phyloP scores from a whole-genome alignment of 148 eudicot species.

The Rhododendron williamsianum region DNA sequence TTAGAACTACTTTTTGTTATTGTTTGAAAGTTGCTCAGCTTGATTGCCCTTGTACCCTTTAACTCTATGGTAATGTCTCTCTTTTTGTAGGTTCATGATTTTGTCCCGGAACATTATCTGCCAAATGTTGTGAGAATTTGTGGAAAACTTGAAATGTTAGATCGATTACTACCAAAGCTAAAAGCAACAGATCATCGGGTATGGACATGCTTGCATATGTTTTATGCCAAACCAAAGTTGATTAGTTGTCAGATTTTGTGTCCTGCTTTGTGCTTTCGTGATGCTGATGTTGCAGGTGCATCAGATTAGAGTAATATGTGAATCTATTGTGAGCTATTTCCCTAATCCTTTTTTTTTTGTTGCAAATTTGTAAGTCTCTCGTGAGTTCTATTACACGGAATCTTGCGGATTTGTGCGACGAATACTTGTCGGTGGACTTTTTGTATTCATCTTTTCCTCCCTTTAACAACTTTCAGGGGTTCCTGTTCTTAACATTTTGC shows the following conservation, averaged over 20 bases:
- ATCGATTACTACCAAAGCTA: conserved; percentile 88
- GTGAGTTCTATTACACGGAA: not conserved
- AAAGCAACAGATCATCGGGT: conserved; percentile 99
- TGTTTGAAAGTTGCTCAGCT: not conserved
- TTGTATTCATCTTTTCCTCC: not conserved
- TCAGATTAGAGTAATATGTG: not conserved
- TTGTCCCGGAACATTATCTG: conserved; percentile 77
- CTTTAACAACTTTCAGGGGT: not conserved
- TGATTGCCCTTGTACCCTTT: not conserved
- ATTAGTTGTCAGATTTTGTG: not conserved
- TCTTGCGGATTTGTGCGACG: not conserved
- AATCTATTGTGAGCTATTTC: not conserved
- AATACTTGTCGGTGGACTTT: not conserved
- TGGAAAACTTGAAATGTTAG: conserved; percentile 99
- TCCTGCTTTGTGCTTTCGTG: not conserved
- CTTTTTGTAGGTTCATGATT: conserved; percentile 62
- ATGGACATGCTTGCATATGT: conserved; percentile 17
- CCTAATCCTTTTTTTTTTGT: not conserved
- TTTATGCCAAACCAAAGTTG: not conserved
- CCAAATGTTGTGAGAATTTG: conserved; percentile 84
- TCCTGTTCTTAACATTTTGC: not conserved
- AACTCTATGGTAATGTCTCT: not conserved
- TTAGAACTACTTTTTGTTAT: conserved; percentile 8
- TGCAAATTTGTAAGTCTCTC: not conserved
- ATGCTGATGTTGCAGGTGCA: conserved; percentile 3